phyloP scores from a whole-genome alignment of 208 protist genomes.

The Acanthamoeba culbertsoni region DNA sequence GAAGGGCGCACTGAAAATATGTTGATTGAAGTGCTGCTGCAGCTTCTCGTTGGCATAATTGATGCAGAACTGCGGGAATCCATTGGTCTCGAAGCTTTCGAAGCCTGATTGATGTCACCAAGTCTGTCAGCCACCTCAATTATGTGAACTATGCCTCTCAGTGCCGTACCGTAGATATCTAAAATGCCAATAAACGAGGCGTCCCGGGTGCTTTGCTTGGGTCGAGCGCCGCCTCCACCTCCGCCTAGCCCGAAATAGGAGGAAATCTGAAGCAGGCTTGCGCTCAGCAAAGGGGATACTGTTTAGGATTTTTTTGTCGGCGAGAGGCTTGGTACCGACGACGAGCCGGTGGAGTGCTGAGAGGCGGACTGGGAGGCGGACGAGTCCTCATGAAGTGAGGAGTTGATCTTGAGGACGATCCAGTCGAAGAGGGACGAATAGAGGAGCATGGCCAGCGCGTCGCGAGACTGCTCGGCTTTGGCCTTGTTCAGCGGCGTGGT shows the following conservation, averaged over 20 bases:
- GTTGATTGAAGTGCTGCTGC: constrained; percentile 89
- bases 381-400: constrained; percentile 83
- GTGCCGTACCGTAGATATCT: constrained; percentile 90
- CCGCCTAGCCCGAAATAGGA: not conserved
- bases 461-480: constrained; percentile 78
- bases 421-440: constrained; percentile 85
- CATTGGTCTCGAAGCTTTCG: constrained; percentile 91
- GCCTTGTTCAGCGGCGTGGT: constrained; percentile 70
- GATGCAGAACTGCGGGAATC: constrained; percentile 95
- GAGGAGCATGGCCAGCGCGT: constrained; percentile 83
- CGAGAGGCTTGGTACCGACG: too few relatives aligned
- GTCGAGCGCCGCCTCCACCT: not conserved
- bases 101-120: constrained; percentile 80
- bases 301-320: too few relatives aligned
- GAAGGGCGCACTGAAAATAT: constrained; percentile 89
- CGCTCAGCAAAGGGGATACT: too few relatives aligned
- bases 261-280: too few relatives aligned
- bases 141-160: too few relatives aligned
- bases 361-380: not conserved
- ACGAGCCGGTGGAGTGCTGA: not conserved
- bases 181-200: constrained; percentile 62
- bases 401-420: constrained; percentile 85
- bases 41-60: constrained; percentile 99
- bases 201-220: not conserved
- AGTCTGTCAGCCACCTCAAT: too few relatives aligned